Conservation (phyloP, 1,284 basidiomycete genomes). For the Hemileia vastatrix region DNA sequence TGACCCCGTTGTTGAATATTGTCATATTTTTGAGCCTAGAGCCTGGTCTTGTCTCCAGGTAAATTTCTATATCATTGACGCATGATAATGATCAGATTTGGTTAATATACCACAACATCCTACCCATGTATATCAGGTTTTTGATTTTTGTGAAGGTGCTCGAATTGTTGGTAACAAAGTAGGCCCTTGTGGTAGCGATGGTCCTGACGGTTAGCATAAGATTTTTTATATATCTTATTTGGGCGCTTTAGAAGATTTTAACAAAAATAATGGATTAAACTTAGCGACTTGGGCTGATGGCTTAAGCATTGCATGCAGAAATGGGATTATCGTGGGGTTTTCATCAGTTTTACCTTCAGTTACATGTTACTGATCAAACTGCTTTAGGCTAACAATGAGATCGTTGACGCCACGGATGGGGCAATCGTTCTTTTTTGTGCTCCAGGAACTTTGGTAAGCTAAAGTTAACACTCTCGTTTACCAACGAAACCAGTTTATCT, state of each 20-base stretch:
- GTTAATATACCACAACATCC: background rate
- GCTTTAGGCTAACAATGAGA: constrained; percentile 20
- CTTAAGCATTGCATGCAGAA: constrained; percentile 19
- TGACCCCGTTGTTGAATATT: constrained; percentile 20
- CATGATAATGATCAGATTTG: too few relatives aligned
- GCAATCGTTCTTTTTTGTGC: constrained; percentile 23
- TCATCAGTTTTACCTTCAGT: background rate
- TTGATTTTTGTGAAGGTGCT: constrained; percentile 12
- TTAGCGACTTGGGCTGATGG: constrained; percentile 23
- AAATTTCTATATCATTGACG: background rate
- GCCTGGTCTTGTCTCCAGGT: constrained; percentile 22
- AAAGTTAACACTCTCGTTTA: too few relatives aligned
- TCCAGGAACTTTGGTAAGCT: constrained; percentile 12
- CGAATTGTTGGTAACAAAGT: constrained; percentile 19
- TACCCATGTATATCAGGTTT: background rate
- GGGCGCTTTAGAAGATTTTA: background rate
- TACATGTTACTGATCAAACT: background rate
- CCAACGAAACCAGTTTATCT: too few relatives aligned
- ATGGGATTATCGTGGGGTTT: constrained; percentile 15
- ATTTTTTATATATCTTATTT: background rate
- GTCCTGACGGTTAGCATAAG: constrained; percentile 11
- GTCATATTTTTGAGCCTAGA: constrained; percentile 12
- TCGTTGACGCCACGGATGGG: constrained; percentile 22
- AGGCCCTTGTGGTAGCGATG: constrained; percentile 12
- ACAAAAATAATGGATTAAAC: background rate